A percentile compares a stretch with the other conserved stretches of the same genome.
phyloP scores from a whole-genome alignment of 352 stramenopile species.

The Halophytophthora batemanensis region DNA sequence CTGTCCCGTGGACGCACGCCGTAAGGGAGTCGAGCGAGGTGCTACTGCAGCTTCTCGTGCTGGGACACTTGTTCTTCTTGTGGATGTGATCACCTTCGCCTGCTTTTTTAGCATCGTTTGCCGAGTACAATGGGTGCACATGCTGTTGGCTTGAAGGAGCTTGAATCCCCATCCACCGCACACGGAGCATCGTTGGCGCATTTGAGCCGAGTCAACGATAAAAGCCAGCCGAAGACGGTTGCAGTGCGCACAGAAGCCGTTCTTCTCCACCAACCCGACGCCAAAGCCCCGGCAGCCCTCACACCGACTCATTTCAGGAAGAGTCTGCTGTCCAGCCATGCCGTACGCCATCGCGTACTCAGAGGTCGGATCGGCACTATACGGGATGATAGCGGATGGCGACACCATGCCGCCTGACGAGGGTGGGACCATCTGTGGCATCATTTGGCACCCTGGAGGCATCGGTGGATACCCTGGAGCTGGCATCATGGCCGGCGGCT shows the following conservation, averaged over 20 bases:
- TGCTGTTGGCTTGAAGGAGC: conserved; percentile 42
- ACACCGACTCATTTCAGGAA: conserved; percentile 40
- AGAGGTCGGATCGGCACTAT: conserved; percentile 19
- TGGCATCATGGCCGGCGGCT: conserved; percentile 18
- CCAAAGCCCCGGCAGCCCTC: conserved; percentile 50
- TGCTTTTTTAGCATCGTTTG: conserved; percentile 18
- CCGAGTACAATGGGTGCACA: conserved; percentile 54
- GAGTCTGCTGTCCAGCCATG: conserved; percentile 16
- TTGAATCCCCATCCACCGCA: conserved; percentile 61
- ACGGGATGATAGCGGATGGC: conserved; percentile 35
- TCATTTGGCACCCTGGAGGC: conserved; percentile 22
- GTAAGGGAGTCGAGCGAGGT: conserved; percentile 1
- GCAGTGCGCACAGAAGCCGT: conserved; percentile 64
- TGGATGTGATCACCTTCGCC: conserved; percentile 2
- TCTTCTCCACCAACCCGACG: conserved; percentile 65
- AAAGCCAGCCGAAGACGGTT: conserved; percentile 67
- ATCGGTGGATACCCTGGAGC: conserved; percentile 26
- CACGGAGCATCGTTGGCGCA: conserved; percentile 44
- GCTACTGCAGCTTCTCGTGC: neutral
- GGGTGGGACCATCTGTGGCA: conserved; percentile 16
- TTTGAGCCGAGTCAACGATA: conserved; percentile 63
- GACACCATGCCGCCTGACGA: conserved; percentile 15
- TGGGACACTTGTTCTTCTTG: neutral
- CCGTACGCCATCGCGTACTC: conserved; percentile 14
- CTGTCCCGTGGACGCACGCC: conserved; percentile 5